phyloP scores from a whole-genome alignment of 2,329 filamentous ascomycete species.

The Ophiosphaerella herpotricha region DNA sequence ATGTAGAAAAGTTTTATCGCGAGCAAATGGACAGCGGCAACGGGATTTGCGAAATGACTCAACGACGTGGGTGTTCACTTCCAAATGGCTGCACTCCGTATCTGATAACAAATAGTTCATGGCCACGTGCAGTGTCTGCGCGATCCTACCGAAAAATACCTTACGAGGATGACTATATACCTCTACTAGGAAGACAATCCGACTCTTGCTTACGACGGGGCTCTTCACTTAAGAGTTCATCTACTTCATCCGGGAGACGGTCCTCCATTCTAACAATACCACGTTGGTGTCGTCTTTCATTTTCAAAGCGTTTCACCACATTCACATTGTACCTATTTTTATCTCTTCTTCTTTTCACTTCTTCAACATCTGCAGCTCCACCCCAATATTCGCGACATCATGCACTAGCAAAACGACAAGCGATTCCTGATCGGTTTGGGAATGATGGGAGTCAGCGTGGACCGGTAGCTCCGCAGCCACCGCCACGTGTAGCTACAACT shows the following conservation, averaged over 20 bases:
- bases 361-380: conserved; percentile 9
- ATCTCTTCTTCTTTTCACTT: conserved; percentile 3
- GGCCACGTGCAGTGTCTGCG: neutral
- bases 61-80: no score
- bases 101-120: conserved; percentile 1
- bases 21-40: no score
- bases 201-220: neutral
- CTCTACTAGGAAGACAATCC: conserved; percentile 4
- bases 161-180: conserved; percentile 2
- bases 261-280: conserved; percentile 1
- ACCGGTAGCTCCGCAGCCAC: conserved; percentile 7
- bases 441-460: conserved; percentile 26
- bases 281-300: conserved; percentile 13
- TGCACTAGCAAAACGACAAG: conserved; percentile 19
- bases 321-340: neutral
- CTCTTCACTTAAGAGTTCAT: neutral
- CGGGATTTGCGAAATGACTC: no score
- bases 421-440: conserved; percentile 26
- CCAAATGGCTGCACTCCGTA: neutral
- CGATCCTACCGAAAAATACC: neutral
- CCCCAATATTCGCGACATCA: neutral
- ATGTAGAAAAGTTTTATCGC: neutral
- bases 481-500: conserved; percentile 4
- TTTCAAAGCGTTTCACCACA: conserved; percentile 10
- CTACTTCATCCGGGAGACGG: neutral